Base-by-base conservation (phyloP, 305 asterid genomes). In the Fraxinus floribunda region DNA sequence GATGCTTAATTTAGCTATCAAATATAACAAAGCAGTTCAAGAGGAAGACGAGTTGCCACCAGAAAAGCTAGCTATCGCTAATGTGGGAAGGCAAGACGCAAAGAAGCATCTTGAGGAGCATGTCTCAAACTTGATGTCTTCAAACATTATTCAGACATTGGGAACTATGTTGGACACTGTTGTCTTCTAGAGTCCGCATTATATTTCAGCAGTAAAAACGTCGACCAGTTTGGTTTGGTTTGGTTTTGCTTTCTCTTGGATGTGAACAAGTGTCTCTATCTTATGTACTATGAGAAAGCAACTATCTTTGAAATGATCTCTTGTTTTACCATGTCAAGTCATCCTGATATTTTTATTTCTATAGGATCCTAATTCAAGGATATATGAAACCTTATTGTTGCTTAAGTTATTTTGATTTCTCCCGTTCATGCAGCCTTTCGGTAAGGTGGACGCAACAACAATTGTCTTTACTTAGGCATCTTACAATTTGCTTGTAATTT, bases 31-130 rank as follows among this genome's bases (percentile, higher is more conserved):
- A 87, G 98, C 98, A 7, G 98, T 97, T 55, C 98, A 93, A 83
- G 98, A 97, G 64, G 99, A 97, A 86, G 99, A 94, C 52, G 98
- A 97, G 89, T 85, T 97, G 88, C 78, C 98, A 7, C 99, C 98
- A 1, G 99, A 97, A 79, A 94, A 97, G 87, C 89, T 97, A 34
- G 99, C 96, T 15, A 94, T 94, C 52, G 99, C 97, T 24, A 96
- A 94, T 22, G 98, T 96, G 81, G 99, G 99, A 79, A 94, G 95
- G 84, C 98, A 94, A 86, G 99, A 97, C 55, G 99, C 98, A 0
- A 97, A 97, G 95, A 97, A 97, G 89, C 98, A 93, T 89, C 96
- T 94, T 0, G 98, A 93, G 90, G 99, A 97, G 82, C 98, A 94
- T 4, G 94, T 97, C 80, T 92, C 98, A 0, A 91, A 94, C 90